A percentile compares a stretch with the other conserved stretches of the same genome.
Evolutionary conservation across 2,329 filamentous ascomycete species (phyloP).

Genomic region (Pleurostoma richardsiae): DNA sequence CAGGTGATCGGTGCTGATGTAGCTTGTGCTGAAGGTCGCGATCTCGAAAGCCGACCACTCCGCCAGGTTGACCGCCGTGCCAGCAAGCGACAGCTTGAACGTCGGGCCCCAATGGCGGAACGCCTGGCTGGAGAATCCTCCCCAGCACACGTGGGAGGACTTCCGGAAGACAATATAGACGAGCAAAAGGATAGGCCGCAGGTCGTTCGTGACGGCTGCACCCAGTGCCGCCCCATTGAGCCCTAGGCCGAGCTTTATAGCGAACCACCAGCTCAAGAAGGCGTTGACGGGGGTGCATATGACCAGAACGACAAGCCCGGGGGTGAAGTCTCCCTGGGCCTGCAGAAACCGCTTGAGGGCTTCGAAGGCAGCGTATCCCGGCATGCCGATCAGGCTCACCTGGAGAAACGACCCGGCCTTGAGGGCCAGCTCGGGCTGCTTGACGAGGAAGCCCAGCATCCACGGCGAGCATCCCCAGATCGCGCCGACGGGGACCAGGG

Average conservation of each 20-base stretch:
- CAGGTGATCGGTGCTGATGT: slow-evolving; percentile 34
- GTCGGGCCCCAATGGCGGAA: slow-evolving; percentile 33
- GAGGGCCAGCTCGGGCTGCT: slow-evolving; percentile 38
- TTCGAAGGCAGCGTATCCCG: slow-evolving; percentile 49
- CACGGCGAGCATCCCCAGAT: slow-evolving; percentile 43
- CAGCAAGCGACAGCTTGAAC: slow-evolving; percentile 30
- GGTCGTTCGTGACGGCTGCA: slow-evolving; percentile 40
- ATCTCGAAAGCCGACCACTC: slow-evolving; percentile 39
- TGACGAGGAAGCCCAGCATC: slow-evolving; percentile 38
- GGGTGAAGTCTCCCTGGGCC: slow-evolving; percentile 48
- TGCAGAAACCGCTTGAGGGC: slow-evolving; percentile 49
- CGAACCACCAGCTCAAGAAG: slow-evolving; percentile 43
- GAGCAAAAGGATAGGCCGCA: slow-evolving; percentile 41
- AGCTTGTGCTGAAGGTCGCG: slow-evolving; percentile 37
- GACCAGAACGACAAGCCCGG: slow-evolving; percentile 38
- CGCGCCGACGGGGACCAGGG: slow-evolving; percentile 39
- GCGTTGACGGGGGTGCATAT: slow-evolving; percentile 43
- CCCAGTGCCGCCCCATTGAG: slow-evolving; percentile 46
- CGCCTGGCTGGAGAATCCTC: slow-evolving; percentile 28
- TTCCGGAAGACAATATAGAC: slow-evolving; percentile 37
- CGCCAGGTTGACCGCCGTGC: slow-evolving; percentile 31
- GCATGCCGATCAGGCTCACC: slow-evolving; percentile 41
- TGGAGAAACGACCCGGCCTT: slow-evolving; percentile 44
- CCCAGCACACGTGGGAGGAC: slow-evolving; percentile 37
- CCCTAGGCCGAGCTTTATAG: slow-evolving; percentile 33